phyloP scores from a whole-genome alignment of 345 rosid genomes.

The Gynandropsis gynandra region DNA sequence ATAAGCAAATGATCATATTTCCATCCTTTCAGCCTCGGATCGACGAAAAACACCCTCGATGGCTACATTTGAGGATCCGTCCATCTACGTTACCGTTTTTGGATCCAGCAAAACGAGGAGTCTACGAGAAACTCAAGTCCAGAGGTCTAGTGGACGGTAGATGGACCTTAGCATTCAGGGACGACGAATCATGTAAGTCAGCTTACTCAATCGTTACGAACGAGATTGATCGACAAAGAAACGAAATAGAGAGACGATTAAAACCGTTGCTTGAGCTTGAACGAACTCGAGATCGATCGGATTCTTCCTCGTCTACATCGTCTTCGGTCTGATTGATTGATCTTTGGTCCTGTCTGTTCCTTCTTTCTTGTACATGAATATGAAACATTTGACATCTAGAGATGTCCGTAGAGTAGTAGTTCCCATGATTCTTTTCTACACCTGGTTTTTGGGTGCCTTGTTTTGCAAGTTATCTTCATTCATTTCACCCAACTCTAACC shows the following conservation, averaged over 20 bases:
- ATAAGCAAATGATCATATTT: conserved; percentile 6
- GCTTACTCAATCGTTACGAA: conserved; percentile 59
- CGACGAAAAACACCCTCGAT: conserved; percentile 69
- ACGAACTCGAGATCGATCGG: conserved; percentile 30
- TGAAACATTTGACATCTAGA: conserved; percentile 29
- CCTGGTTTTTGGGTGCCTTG: conserved; percentile 22
- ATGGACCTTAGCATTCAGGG: conserved; percentile 91
- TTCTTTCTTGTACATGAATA: conserved; percentile 22
- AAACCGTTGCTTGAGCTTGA: conserved; percentile 55
- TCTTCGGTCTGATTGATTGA: conserved; percentile 4
- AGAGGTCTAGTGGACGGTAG: conserved; percentile 83
- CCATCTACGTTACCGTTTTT: conserved; percentile 59
- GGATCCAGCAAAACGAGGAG: conserved; percentile 47
- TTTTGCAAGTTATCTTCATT: conserved; percentile 26
- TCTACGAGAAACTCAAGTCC: conserved; percentile 35
- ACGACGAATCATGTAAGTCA: conserved; percentile 63
- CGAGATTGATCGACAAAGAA: conserved; percentile 58
- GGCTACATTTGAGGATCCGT: conserved; percentile 89
- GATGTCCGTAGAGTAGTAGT: conserved; percentile 39
- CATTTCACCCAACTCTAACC: conserved; percentile 22
- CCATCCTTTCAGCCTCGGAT: conserved; percentile 56
- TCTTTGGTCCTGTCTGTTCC: conserved; percentile 7
- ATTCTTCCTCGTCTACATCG: conserved; percentile 22
- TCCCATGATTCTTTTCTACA: conserved; percentile 41
- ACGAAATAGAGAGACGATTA: conserved; percentile 68